Base-by-base conservation (phyloP, 2,329 filamentous ascomycete species). In the Trichoderma afroharzianum region DNA sequence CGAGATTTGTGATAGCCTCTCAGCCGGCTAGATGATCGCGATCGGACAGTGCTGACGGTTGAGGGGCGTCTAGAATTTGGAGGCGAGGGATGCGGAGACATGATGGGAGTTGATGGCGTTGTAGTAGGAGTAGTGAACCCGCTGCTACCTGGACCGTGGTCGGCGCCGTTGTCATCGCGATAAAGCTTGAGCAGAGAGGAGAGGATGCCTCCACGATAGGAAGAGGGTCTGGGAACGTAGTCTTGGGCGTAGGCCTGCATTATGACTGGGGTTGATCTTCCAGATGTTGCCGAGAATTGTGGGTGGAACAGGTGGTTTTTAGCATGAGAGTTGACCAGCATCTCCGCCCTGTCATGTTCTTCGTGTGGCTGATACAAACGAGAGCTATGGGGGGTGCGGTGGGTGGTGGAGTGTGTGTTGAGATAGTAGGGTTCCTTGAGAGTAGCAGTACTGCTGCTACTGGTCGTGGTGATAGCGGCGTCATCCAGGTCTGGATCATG, bases 141-240 rank as follows among this genome's bases (percentile, higher is more conserved):
- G 73, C 82, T 84, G 68, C 77, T 80, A 15, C 77, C 81, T 47
- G 75, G 75, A 12, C 57, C 53, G 74, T 75, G 81, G 71, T 74
- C 78, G 72, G 75, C 75, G 71, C 76, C 75, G 75, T 76, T 78
- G 59, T 85, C 83, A 72, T 88, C 83, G 72, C 89, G 86, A 76
- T 93, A 91, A 11, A 94, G 84, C 79, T 91, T 93, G 63, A 96
- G 83, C 0, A 97, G 83, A 0, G 90, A 91, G 3, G 91, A 90
- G 1, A 97, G 83, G 61, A 95, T 88, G 33, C 93, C 92, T 33
- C 90, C 91, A 63, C 90, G 88, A 78, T 93, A 95, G 73, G 91
- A 87, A 26, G 85, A 82, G 5, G 92, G 92, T 55, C 86, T 85
- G 58, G 91, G 89, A 21, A 93, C 87, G 77, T 93, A 93, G 70